phyloP scores from a whole-genome alignment of 257 asterid species.

The Orobanche coerulescens region DNA sequence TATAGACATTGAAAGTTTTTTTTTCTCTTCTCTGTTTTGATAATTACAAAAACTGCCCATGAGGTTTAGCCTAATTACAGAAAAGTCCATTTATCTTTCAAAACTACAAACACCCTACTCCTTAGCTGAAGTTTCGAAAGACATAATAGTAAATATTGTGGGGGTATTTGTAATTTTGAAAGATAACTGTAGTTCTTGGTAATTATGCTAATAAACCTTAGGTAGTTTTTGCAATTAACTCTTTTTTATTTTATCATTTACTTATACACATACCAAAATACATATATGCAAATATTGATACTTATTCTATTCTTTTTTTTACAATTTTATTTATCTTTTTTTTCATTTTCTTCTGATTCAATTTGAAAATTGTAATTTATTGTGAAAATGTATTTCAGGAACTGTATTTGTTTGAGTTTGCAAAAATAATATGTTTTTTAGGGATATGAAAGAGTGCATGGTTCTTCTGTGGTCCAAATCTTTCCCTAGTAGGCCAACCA shows the following conservation, averaged over 20 bases:
- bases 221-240: background rate
- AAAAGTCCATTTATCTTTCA: background rate
- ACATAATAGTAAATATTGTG: too few relatives aligned
- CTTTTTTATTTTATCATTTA: background rate
- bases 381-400: conserved; percentile 19
- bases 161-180: background rate
- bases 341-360: conserved; percentile 3
- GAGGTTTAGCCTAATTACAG: background rate
- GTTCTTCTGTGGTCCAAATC: conserved; percentile 1
- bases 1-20: background rate
- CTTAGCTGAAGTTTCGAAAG: background rate
- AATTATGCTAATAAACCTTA: background rate
- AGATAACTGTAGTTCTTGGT: background rate
- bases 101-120: background rate
- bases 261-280: conserved; percentile 8
- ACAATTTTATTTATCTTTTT: background rate
- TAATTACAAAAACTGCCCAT: background rate
- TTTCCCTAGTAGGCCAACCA: conserved; percentile 16
- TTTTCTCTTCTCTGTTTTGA: background rate
- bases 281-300: conserved; percentile 26
- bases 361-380: conserved; percentile 10
- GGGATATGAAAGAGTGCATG: background rate
- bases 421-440: background rate
- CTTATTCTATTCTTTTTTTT: background rate
- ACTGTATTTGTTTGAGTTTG: conserved; percentile 26